Evolutionary conservation across 305 asterid genomes (phyloP).

Genomic region (Fraxinus dipetala): DNA sequence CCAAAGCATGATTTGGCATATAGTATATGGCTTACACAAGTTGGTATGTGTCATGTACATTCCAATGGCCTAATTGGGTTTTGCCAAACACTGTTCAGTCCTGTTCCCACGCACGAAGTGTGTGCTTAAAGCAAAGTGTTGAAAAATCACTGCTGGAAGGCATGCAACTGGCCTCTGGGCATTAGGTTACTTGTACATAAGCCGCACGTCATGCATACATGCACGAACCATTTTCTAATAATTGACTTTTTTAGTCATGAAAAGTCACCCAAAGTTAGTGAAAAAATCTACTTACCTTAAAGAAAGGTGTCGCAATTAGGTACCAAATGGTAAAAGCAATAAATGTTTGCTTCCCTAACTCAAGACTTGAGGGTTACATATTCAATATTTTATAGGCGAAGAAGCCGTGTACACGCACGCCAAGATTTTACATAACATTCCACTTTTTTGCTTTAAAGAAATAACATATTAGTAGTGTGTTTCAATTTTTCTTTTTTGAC

Average conservation of each 20-base stretch:
- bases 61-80: background rate
- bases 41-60: background rate
- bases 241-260: slow-evolving; percentile 8
- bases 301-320: slow-evolving; percentile 46
- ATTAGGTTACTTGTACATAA: background rate
- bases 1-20: background rate
- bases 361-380: slow-evolving; percentile 21
- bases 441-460: background rate
- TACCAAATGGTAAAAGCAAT: slow-evolving; percentile 22
- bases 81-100: background rate
- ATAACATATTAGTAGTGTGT: background rate
- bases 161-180: background rate
- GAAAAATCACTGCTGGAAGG: background rate
- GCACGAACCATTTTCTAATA: background rate
- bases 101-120: background rate
- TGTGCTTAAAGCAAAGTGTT: background rate
- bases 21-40: background rate
- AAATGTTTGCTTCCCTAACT: slow-evolving; percentile 41
- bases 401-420: background rate
- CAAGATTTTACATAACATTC: background rate
- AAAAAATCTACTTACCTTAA: slow-evolving; percentile 32
- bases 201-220: slow-evolving; percentile 31
- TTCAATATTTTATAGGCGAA: background rate
- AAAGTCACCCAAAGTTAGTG: slow-evolving; percentile 46
- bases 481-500: background rate